phyloP scores from a whole-genome alignment of 2,329 filamentous ascomycete species.

The Pestalotiopsis sp. region DNA sequence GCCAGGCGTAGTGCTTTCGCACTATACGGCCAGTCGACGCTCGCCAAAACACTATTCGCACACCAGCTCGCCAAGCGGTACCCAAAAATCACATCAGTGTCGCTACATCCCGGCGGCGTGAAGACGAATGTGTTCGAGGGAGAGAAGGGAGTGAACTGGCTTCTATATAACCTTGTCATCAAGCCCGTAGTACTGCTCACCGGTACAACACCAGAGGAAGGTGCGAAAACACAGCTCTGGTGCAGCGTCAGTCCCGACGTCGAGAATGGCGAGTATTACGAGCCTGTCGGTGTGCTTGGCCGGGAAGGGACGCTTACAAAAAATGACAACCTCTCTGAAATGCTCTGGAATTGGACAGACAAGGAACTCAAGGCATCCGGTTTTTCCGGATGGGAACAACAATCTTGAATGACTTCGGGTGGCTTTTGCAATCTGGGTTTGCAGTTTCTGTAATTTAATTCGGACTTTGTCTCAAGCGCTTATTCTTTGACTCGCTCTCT shows the following conservation, averaged over 20 bases:
- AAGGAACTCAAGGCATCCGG: constrained; percentile 18
- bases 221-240: constrained; percentile 37
- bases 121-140: constrained; percentile 35
- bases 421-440: too few relatives aligned
- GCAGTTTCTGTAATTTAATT: too few relatives aligned
- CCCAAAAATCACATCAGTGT: constrained; percentile 9
- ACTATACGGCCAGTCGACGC: constrained; percentile 38
- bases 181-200: constrained; percentile 11
- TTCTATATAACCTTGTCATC: constrained; percentile 20
- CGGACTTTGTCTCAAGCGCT: too few relatives aligned
- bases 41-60: constrained; percentile 16
- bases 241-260: constrained; percentile 30
- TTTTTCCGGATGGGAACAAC: not conserved
- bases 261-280: constrained; percentile 32
- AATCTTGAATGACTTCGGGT: too few relatives aligned
- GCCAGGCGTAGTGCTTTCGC: constrained; percentile 21
- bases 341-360: constrained; percentile 28
- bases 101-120: constrained; percentile 10
- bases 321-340: constrained; percentile 21
- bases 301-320: constrained; percentile 14
- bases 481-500: too few relatives aligned
- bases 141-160: constrained; percentile 36
- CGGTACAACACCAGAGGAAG: constrained; percentile 26
- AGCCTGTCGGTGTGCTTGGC: constrained; percentile 28
- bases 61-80: constrained; percentile 15